These are phyloP conservation scores for Apophysomyces ossiformis DNA, from an alignment of 371 early-diverging fungal genomes.

Conservation along the genomic window DNA sequence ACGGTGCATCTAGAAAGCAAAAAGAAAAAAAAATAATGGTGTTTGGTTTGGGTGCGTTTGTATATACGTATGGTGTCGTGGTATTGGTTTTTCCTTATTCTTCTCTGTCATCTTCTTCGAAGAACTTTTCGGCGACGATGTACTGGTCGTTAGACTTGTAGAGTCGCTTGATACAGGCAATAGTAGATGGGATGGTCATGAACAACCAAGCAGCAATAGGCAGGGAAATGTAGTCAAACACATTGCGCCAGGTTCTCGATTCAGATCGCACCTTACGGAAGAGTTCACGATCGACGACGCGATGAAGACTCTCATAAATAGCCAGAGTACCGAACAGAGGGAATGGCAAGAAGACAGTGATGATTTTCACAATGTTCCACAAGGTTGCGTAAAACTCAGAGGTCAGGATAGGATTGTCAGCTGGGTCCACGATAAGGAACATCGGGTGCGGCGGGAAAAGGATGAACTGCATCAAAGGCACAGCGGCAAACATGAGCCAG, in stretches of 20 bases:
- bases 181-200: constrained; percentile 60
- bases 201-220: constrained; percentile 64
- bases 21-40: background rate
- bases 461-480: constrained; percentile 55
- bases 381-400: constrained; percentile 48
- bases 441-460: constrained; percentile 47
- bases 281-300: constrained; percentile 52
- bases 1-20: background rate
- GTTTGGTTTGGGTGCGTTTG: constrained; percentile 6
- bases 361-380: constrained; percentile 52
- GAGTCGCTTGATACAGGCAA: constrained; percentile 55
- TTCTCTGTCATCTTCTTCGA: constrained; percentile 36
- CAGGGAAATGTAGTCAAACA: constrained; percentile 54
- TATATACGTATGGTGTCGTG: background rate
- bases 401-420: constrained; percentile 49
- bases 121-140: constrained; percentile 60
- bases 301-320: constrained; percentile 55
- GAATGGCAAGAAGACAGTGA: constrained; percentile 50
- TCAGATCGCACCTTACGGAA: constrained; percentile 45
- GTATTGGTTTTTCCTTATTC: background rate
- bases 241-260: constrained; percentile 50
- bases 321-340: constrained; percentile 50
- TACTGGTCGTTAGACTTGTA: constrained; percentile 54
- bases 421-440: constrained; percentile 39
- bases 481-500: constrained; percentile 63